These are phyloP conservation scores for Colletotrichum liaoningense DNA, from an alignment of 2,329 filamentous ascomycete species.

Conservation along the genomic window DNA sequence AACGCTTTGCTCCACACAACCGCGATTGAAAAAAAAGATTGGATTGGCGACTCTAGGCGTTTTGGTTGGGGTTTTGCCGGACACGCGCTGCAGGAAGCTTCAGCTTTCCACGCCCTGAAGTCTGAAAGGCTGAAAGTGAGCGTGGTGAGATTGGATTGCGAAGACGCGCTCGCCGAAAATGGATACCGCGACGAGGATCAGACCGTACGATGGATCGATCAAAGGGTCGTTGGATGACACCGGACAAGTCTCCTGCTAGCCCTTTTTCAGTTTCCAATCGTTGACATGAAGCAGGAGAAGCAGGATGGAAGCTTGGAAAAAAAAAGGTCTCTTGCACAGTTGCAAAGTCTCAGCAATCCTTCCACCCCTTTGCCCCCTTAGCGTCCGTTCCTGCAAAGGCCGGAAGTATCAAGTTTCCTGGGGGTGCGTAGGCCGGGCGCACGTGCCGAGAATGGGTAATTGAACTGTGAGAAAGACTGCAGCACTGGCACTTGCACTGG, in stretches of 20 bases:
- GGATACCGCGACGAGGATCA: neutral
- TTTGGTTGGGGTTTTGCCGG: neutral
- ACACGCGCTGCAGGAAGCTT: neutral
- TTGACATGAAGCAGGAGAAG: neutral
- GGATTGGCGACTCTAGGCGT: neutral
- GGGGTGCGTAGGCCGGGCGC: neutral
- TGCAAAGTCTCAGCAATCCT: too few relatives aligned
- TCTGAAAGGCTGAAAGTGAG: neutral
- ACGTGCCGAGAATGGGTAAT: neutral
- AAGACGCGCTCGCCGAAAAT: slow-evolving; percentile 16
- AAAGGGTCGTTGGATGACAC: slow-evolving; percentile 11
- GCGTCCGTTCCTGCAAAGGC: slow-evolving; percentile 10
- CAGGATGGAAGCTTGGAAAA: neutral
- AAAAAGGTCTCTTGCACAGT: neutral
- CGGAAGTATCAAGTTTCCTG: neutral
- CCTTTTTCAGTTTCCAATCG: neutral
- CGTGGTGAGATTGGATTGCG: neutral
- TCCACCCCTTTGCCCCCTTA: too few relatives aligned
- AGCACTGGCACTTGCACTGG: neutral
- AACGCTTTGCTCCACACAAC: neutral
- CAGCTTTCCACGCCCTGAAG: too few relatives aligned
- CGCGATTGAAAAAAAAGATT: neutral
- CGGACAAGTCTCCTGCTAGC: neutral
- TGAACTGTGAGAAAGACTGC: neutral
- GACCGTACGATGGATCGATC: slow-evolving; percentile 1